Base-by-base conservation (phyloP, 352 stramenopile species). In the Phytophthora melonis region DNA sequence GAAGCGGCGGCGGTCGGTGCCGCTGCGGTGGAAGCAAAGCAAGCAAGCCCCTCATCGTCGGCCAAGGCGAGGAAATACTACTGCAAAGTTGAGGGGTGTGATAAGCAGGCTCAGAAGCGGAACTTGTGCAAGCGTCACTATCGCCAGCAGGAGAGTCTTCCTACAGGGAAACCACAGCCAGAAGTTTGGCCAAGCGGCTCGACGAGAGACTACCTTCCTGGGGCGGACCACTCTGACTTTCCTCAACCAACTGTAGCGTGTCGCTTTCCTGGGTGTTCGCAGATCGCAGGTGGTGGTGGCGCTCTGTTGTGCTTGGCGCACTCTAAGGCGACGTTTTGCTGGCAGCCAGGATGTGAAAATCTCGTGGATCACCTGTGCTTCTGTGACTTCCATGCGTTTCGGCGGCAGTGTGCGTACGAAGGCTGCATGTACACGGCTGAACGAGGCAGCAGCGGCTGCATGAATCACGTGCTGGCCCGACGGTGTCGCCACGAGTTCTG, bases 91-190 rank as follows among this genome's bases (percentile, higher is more conserved):
- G 82, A 90, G 18, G 82, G 80, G 0, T 93, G 84, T 58, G 78
- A 75, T 11, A 92, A 92, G 57, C 83, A 91, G 67, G 82, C 82
- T 55, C 87, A 93, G 58, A 88, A 87, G 25, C 72, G 63, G 21
- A 83, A 85, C 10, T 69, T 90, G 43, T 93, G 83, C 70, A 91
- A 92, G 58, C 81, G 84, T 10, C 84, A 92, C 55, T 87, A 89
- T 65, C 84, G 82, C 21, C 41, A 84, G 49, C 78, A 89, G 58
- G 70, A 71, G 19, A 66, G 64, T 41, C n/a, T 36, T 16, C 43
- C 63, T 52, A 36, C 62, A 19, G 52, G 65, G 3, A 73, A 71
- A 27, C 61, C 49, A 25, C 61, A 79, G 21, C 25, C 55, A 59
- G 27, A 68, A 68, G 14, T 53, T 49, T 21, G 52, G 49, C 18